Percentiles rank a stretch among this genome's conserved stretches.
Evolutionary conservation across 495 filamentous ascomycete species (phyloP).

Genomic region (Saxispiralis lemnorum): DNA sequence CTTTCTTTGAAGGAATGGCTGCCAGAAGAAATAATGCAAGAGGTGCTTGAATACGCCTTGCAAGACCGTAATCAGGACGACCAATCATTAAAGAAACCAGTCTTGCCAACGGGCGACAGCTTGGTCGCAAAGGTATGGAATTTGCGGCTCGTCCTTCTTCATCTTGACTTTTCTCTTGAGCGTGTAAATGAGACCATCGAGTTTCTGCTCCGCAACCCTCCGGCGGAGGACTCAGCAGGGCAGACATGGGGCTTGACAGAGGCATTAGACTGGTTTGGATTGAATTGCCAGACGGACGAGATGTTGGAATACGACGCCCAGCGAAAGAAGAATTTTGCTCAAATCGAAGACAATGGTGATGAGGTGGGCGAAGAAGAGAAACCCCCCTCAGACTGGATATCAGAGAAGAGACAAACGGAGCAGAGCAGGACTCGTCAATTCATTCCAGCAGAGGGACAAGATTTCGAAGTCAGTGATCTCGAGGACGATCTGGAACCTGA

Average conservation of each 20-base stretch:
- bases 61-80: conserved; percentile 24
- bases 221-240: conserved; percentile 30
- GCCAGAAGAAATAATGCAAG: conserved; percentile 57
- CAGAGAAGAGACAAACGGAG: background rate
- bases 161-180: conserved; percentile 46
- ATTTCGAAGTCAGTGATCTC: conserved; percentile 25
- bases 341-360: background rate
- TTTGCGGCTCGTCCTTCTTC: conserved; percentile 47
- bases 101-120: conserved; percentile 42
- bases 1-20: conserved; percentile 63
- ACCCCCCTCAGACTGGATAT: too few relatives aligned
- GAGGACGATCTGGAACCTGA: conserved; percentile 49
- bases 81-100: conserved; percentile 29
- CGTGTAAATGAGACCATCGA: conserved; percentile 47
- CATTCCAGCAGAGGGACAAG: background rate
- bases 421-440: background rate
- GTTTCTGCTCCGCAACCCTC: conserved; percentile 33
- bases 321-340: conserved; percentile 21
- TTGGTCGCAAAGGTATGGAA: conserved; percentile 63
- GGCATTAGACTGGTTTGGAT: conserved; percentile 69
- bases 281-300: conserved; percentile 47
- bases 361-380: background rate
- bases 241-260: conserved; percentile 68
- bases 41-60: conserved; percentile 41
- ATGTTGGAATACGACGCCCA: conserved; percentile 50